Evolutionary conservation across 371 early-diverging fungal species (phyloP), one percentile per base, ranked within the genome.

Genomic region (Mortierella sp.): DNA sequence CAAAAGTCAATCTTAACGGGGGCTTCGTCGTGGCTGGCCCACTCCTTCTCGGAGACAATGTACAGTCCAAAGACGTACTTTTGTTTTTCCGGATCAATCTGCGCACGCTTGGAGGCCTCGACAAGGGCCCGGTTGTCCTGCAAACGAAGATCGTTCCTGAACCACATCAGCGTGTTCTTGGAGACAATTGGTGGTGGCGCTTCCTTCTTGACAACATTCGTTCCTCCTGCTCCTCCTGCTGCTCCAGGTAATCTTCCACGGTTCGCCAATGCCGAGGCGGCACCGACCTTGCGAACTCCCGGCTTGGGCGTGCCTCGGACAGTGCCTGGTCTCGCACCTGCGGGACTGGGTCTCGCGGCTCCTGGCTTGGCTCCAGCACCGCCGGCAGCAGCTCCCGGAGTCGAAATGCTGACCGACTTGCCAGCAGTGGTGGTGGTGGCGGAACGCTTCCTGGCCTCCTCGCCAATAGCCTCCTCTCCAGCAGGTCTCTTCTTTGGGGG

Each of bases 1-100:
- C 86, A 71, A 72, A 92, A 91, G 68, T 91, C 89, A 34, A 91
- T 87, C 64, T 88, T 86, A 48, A 88, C 70, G 1, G 91, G 87
- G 1, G 90, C 88, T 26, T 85, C 81, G 70, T 90, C 87, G 50
- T 93, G 93, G n/a, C 58, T 58, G 45, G 37, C 61, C 89, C 89
- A 92, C 68, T 93, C 92, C 29, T 48, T 44, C 24, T 88, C 85
- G 14, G 89, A 89, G 22, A 92, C 70, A 26, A 94, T 86, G 65
- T 79, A 93, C 19, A 92, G 64, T 3, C 86, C 87, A 37, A 92
- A 74, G 47, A 68, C 3, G 14, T 14, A 58, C 66, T 50, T 70
- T 45, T 67, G 75, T 22, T 74, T 71, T 11, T 79, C 61, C 1
- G 34, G 61, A 37, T 61, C 76, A 13, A 69, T 34, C 19, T 68